A percentile compares a stretch with the other conserved stretches of the same genome.
phyloP scores from a whole-genome alignment of 176 grass and related monocot genomes.

The Secale cereale region DNA sequence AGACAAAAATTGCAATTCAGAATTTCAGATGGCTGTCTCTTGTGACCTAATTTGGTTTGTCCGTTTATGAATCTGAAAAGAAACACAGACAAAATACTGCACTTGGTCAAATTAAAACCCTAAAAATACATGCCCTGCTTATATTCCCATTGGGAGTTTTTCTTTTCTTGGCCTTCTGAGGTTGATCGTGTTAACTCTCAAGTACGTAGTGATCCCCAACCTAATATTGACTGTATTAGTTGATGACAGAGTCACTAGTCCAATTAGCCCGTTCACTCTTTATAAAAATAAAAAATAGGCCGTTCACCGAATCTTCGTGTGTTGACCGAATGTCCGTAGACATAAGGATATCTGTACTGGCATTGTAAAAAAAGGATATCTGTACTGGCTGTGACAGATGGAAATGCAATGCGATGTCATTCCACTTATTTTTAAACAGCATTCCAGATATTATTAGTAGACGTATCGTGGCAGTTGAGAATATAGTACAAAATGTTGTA shows the following conservation, averaged over 20 bases:
- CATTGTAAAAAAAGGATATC: no score
- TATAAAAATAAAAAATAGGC: not conserved
- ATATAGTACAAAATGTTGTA: not conserved
- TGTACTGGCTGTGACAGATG: not conserved
- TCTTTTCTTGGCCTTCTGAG: not conserved
- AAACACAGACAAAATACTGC: not conserved
- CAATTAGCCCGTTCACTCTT: not conserved
- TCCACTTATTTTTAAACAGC: no score
- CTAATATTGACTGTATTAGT: slow-evolving; percentile 14
- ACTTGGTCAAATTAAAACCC: no score
- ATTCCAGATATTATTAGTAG: no score
- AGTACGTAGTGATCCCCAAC: not conserved
- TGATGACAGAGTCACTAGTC: not conserved
- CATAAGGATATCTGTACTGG: not conserved
- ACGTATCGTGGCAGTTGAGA: slow-evolving; percentile 5
- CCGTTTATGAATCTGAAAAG: not conserved
- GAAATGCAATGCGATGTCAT: not conserved
- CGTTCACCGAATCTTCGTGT: slow-evolving; percentile 1
- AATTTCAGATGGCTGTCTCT: not conserved
- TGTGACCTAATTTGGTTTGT: slow-evolving; percentile 20
- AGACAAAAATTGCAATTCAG: not conserved
- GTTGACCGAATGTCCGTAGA: not conserved
- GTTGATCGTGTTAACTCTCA: not conserved
- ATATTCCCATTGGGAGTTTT: no score
- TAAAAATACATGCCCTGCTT: no score